Base-by-base conservation (phyloP, 2,329 filamentous ascomycete genomes). In the Aureobasidium sp. region DNA sequence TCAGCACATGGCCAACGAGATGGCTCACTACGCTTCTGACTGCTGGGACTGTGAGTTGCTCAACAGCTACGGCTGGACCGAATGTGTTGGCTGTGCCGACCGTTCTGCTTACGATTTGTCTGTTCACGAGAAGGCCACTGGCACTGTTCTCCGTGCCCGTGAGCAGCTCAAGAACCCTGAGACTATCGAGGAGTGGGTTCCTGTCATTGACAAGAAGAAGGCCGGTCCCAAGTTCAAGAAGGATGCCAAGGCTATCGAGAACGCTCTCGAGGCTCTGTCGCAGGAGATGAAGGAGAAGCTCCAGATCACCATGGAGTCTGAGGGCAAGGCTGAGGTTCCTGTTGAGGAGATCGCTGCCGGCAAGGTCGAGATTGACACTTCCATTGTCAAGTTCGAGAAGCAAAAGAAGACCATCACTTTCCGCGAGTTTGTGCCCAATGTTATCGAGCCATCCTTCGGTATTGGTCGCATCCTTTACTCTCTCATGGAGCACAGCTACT, bases 21-120 rank as follows among this genome's bases (percentile, higher is more conserved):
- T 90, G 87, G 87, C 94, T 16, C 94, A 99, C 77, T 99, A 99
- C 73, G 94, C 94, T 50, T 84, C 87, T 61, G 94, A 99, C 79
- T 99, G 94, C 79, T 97, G 94, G 94, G 94, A 99, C 75, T 93
- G 91, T 14, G 94, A 99, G 76, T 80, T 99, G 61, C 81, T 89
- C 65, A 97, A 90, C 62, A 92, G 89, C 64, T 92, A 92, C 70
- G 94, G 94, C 73, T 99, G 94, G 94, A 90, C 97, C 65, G 94
- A 99, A 80, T 97, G 93, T 74, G 93, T 97, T 70, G 94, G 94
- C 65, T 97, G 94, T 75, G 94, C 94, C 64, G 93, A 97, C 74
- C 86, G 94, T 70, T 96, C 90, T 73, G 94, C 94, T 25, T 99
- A 96, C 75, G 94, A 99, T 76, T 76, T 97, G 73, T 88, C 85